Percentiles rank a stretch among this genome's conserved stretches.
These are phyloP conservation scores for Globisporangium ultimum DNA, from an alignment of 352 stramenopile genomes.

Conservation along the genomic window DNA sequence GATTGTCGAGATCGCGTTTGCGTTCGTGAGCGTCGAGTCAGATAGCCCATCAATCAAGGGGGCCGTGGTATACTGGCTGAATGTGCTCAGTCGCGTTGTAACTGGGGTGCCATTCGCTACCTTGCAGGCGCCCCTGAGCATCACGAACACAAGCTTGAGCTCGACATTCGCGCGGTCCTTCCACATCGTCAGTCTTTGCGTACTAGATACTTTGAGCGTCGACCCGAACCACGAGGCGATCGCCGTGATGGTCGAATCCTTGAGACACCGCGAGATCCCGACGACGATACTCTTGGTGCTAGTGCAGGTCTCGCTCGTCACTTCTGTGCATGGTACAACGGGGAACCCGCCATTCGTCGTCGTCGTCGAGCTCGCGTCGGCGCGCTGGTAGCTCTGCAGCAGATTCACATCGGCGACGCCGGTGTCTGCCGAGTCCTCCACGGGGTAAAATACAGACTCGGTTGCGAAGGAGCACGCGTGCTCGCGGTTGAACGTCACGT, in stretches of 20 bases:
- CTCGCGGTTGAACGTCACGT: conserved; percentile 3
- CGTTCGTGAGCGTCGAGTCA: neutral
- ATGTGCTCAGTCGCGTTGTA: neutral
- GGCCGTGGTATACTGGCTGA: neutral
- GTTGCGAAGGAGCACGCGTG: conserved; percentile 13
- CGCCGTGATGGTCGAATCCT: conserved; percentile 4
- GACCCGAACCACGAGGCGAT: conserved; percentile 9
- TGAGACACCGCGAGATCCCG: conserved; percentile 14
- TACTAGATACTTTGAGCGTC: neutral
- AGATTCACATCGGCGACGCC: conserved; percentile 1
- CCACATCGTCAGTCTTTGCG: conserved; percentile 6
- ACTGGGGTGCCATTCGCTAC: no score
- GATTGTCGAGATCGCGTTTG: neutral
- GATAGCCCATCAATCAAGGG: no score
- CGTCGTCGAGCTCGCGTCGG: neutral
- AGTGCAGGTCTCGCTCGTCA: conserved; percentile 6
- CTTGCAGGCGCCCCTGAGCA: neutral
- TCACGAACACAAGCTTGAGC: conserved; percentile 12
- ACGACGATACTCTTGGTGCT: conserved; percentile 3
- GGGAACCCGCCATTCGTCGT: conserved; percentile 7
- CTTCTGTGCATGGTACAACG: conserved; percentile 6
- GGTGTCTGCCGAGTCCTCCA: conserved; percentile 7
- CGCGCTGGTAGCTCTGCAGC: conserved; percentile 13
- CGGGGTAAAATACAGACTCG: conserved; percentile 2
- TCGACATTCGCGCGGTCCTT: conserved; percentile 5